phyloP scores from a whole-genome alignment of 2,329 filamentous ascomycete species.

The Ustulina deusta region DNA sequence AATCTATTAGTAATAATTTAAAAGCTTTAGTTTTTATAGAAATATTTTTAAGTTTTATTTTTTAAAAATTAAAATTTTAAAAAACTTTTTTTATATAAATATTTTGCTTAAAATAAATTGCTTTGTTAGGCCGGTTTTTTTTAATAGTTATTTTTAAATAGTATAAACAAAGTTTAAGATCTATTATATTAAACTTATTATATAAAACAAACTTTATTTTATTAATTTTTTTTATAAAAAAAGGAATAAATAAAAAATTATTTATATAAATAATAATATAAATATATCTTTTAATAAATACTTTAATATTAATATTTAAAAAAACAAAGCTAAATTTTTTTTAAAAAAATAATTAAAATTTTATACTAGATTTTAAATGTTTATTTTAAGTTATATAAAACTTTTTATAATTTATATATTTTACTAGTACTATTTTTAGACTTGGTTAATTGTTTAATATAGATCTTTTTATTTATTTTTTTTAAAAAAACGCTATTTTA shows the following conservation, averaged over 20 bases:
- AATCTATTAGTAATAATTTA: no score
- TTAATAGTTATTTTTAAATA: neutral
- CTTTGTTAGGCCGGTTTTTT: no score
- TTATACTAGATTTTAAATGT: no score
- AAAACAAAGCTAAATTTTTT: neutral
- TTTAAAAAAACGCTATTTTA: no score
- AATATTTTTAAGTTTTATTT: neutral
- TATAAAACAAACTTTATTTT: neutral
- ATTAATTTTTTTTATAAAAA: neutral
- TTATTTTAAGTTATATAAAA: no score
- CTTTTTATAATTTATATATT: no score
- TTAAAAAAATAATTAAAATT: conserved; percentile 2
- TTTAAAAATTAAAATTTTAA: neutral
- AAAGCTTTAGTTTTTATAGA: neutral
- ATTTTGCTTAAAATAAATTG: no score
- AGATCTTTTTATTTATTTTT: no score
- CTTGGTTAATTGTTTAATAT: no score
- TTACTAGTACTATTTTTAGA: no score
- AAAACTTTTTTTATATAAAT: no score
- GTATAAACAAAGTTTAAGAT: neutral
- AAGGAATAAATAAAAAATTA: neutral
- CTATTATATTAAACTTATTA: conserved; percentile 4
- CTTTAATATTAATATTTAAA: neutral
- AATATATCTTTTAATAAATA: neutral
- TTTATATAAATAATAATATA: conserved; percentile 5